Conservation (phyloP, 2,329 filamentous ascomycete genomes). For the Fusarium subtropicale region DNA sequence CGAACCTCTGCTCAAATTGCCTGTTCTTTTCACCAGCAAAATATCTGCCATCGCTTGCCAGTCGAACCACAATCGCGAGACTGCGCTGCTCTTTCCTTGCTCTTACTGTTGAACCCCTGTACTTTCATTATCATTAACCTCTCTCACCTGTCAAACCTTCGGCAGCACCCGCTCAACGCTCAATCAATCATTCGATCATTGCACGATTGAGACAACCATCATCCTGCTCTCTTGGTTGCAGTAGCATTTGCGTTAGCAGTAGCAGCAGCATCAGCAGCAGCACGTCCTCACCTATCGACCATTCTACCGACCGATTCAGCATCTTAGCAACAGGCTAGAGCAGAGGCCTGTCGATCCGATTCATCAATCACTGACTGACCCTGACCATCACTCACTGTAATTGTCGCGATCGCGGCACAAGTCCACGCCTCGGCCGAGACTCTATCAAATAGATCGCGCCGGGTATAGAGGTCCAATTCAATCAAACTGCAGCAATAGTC, state of each 20-base stretch:
- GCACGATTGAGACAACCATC: constrained; percentile 23
- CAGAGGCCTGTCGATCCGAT: constrained; percentile 16
- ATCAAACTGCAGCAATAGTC: constrained; percentile 9
- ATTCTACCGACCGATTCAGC: constrained; percentile 17
- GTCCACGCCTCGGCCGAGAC: constrained; percentile 21
- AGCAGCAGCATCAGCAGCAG: no score
- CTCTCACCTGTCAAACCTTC: constrained; percentile 40
- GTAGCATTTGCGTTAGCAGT: neutral
- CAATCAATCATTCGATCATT: constrained; percentile 43
- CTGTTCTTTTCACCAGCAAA: constrained; percentile 38
- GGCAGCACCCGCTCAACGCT: constrained; percentile 40
- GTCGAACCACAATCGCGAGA: constrained; percentile 46
- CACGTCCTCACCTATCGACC: constrained; percentile 24
- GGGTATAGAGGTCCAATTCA: constrained; percentile 23
- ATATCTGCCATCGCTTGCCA: constrained; percentile 37
- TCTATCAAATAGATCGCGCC: constrained; percentile 17
- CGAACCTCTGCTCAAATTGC: constrained; percentile 39
- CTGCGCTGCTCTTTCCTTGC: constrained; percentile 34
- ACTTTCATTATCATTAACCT: constrained; percentile 9
- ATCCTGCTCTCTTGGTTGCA: constrained; percentile 15
- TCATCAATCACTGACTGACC: neutral
- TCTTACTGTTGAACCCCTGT: constrained; percentile 39
- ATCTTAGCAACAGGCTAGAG: constrained; percentile 7
- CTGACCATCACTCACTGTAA: constrained; percentile 4
- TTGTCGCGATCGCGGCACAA: constrained; percentile 31